Conservation (phyloP, 805 yeast species). For the Candida ascalaphidarum region DNA sequence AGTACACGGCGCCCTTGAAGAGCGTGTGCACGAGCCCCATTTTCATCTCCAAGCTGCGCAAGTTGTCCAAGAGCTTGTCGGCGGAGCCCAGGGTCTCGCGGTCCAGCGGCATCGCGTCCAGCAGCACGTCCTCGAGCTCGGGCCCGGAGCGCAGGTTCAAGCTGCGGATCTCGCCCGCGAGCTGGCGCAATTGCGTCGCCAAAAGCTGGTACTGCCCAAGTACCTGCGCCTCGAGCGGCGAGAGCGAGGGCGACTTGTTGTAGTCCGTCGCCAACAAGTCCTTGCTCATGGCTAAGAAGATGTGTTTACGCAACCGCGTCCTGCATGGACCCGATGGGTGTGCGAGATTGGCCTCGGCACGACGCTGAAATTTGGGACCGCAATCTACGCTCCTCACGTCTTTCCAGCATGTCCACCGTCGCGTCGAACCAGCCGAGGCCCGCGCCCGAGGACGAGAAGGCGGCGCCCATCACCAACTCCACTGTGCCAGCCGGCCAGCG, state of each 20-base stretch:
- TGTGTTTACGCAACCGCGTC: too few relatives aligned
- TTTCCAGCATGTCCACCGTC: too few relatives aligned
- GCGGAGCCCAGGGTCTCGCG: constrained; percentile 13
- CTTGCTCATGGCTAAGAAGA: too few relatives aligned
- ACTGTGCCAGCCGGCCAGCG: constrained; percentile 7
- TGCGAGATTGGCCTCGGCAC: too few relatives aligned
- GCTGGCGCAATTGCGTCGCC: constrained; percentile 21
- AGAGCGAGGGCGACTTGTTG: constrained; percentile 9
- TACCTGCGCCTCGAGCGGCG: constrained; percentile 24
- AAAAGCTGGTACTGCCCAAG: constrained; percentile 29
- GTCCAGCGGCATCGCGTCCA: neutral
- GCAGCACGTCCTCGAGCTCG: constrained; percentile 4
- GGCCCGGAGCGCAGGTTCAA: too few relatives aligned
- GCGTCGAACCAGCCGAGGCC: too few relatives aligned
- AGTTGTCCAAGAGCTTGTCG: constrained; percentile 31
- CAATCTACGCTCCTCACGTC: too few relatives aligned
- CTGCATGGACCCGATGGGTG: too few relatives aligned
- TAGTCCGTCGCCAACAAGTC: constrained; percentile 12
- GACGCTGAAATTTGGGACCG: too few relatives aligned
- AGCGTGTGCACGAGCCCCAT: constrained; percentile 57
- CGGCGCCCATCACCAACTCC: constrained; percentile 5
- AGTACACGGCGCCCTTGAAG: constrained; percentile 64
- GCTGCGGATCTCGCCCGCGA: constrained; percentile 23
- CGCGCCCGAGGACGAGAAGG: too few relatives aligned
- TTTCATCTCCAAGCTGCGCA: constrained; percentile 55